Conservation (phyloP, 805 yeast species). For the Saturnispora ahearnii region DNA sequence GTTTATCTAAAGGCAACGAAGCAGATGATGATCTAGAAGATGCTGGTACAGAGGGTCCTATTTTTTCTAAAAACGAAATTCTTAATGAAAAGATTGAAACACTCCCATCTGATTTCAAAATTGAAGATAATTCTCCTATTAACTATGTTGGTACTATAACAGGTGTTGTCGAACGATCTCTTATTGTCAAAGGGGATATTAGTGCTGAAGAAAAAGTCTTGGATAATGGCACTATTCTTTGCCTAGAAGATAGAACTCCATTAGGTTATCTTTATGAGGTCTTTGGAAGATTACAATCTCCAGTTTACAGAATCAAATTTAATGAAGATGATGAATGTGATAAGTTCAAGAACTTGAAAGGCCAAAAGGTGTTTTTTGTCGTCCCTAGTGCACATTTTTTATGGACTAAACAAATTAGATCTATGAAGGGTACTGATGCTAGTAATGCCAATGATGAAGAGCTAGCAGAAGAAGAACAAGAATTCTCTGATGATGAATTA, state of each 20-base stretch:
- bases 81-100: slow-evolving; percentile 56
- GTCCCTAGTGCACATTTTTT: slow-evolving; percentile 75
- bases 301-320: slow-evolving; percentile 71
- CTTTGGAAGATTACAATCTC: slow-evolving; percentile 78
- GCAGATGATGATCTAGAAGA: slow-evolving; percentile 27
- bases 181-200: slow-evolving; percentile 57
- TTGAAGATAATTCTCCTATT: slow-evolving; percentile 54
- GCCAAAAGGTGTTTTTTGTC: slow-evolving; percentile 60
- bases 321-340: slow-evolving; percentile 41
- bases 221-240: slow-evolving; percentile 71
- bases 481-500: slow-evolving; percentile 88
- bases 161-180: slow-evolving; percentile 61
- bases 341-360: slow-evolving; percentile 39
- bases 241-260: slow-evolving; percentile 60
- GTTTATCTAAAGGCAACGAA: slow-evolving; percentile 15
- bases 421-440: slow-evolving; percentile 84
- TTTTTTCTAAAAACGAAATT: slow-evolving; percentile 70
- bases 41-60: slow-evolving; percentile 44
- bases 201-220: slow-evolving; percentile 83
- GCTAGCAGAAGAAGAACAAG: slow-evolving; percentile 85
- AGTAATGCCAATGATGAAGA: slow-evolving; percentile 94
- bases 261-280: slow-evolving; percentile 81
- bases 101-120: slow-evolving; percentile 56
- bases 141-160: slow-evolving; percentile 63
- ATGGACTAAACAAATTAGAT: slow-evolving; percentile 62